Base-by-base conservation (phyloP, 306 rosid genomes). In the Quercus berberidifolia region DNA sequence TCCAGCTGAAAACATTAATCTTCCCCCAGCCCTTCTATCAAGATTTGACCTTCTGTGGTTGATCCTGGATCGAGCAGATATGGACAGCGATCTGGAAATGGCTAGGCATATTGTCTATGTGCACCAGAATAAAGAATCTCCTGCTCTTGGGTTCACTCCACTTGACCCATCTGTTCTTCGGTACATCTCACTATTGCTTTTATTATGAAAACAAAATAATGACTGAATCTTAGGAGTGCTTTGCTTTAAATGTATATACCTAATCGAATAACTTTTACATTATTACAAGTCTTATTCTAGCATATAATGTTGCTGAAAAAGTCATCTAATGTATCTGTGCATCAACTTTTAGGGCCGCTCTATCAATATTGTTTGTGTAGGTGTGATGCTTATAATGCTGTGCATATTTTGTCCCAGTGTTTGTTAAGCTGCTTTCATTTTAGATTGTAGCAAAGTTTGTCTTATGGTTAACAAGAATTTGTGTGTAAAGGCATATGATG, bases 1-100 rank as follows among this genome's bases (percentile, higher is more conserved):
- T 86, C 99, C 99, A 74, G 98, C 98, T 75, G 99, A 96, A 86
- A 96, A 96, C 80, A 96, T 96, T 73, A 93, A 96, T 84, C 97
- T 96, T 76, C 99, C 99, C 4, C 98, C 97, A 60, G 99, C 99
- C 41, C 91, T 93, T 20, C 83, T 96, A 69, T 96, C 99, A 80
- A 89, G 98, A 84, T 96, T 96, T 86, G 99, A 96, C 89, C 89
- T 96, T 75, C 87, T 96, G 55, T 96, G 98, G 99, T 81, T 95
- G 83, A 95, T 95, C 86, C 96, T 95, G 67, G 99, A 95, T 90
- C 94, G 99, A 80, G 98, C 98, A 79, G 98, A 96, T 86, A 90
- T 90, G 97, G 98, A 96, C 76, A 89, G 83, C 75, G 99, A 96
- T 90, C 97, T 96, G 85, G 98, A 96, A 93, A 59, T 93, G 98